These are phyloP conservation scores for Diaporthe caulivora DNA, from an alignment of 2,329 filamentous ascomycete genomes.

Conservation along the genomic window DNA sequence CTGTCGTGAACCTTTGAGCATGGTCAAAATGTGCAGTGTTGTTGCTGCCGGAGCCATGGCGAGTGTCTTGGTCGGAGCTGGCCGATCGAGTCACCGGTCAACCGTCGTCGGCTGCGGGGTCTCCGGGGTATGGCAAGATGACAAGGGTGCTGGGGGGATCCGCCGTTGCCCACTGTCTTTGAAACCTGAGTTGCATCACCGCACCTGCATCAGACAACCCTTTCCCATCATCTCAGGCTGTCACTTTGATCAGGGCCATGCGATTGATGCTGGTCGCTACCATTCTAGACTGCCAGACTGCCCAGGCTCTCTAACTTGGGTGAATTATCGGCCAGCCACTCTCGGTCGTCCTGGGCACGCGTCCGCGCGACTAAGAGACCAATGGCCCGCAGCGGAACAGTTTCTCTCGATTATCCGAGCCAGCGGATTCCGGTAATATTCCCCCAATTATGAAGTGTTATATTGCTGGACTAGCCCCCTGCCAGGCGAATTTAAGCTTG, in stretches of 20 bases:
- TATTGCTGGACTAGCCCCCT: conserved; percentile 30
- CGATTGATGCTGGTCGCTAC: neutral
- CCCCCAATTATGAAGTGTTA: neutral
- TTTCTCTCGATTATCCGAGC: conserved; percentile 27
- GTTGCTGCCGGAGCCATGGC: neutral
- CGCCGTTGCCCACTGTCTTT: conserved; percentile 19
- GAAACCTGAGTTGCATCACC: conserved; percentile 37
- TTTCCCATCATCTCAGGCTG: conserved; percentile 23
- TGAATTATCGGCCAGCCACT: neutral
- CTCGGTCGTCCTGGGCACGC: neutral
- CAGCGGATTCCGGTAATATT: conserved; percentile 22
- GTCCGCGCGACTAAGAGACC: neutral
- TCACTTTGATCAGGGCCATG: conserved; percentile 21
- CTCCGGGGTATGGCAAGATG: conserved; percentile 14
- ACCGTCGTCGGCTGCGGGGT: neutral
- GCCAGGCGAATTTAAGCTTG: conserved; percentile 32
- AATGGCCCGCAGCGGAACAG: neutral
- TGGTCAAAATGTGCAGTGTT: neutral
- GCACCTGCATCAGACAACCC: conserved; percentile 24
- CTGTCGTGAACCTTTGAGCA: neutral
- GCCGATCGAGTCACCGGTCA: conserved; percentile 28
- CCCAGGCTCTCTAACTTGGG: no score
- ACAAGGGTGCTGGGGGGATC: neutral
- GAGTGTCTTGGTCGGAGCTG: conserved; percentile 11
- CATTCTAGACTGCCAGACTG: neutral